Conservation (phyloP, 148 eudicot species). For the Talinum fruticosum region DNA sequence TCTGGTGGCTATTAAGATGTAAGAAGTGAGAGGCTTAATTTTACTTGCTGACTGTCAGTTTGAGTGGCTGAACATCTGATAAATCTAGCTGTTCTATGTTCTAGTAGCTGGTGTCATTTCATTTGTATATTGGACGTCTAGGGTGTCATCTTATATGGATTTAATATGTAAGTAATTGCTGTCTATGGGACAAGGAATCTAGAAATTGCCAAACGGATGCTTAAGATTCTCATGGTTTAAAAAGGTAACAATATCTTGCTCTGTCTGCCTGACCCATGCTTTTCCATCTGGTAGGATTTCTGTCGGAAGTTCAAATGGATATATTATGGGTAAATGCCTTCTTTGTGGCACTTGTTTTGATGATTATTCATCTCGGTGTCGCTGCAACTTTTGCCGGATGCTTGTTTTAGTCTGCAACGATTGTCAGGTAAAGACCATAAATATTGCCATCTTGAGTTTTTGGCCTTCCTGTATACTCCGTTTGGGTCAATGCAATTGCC, state of each 20-base stretch:
- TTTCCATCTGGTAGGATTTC: slow-evolving; percentile 57
- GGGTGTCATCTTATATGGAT: background rate
- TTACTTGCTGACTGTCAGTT: background rate
- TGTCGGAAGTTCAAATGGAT: slow-evolving; percentile 65
- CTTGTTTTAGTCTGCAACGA: slow-evolving; percentile 81
- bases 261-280: slow-evolving; percentile 11
- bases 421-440: slow-evolving; percentile 54
- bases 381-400: slow-evolving; percentile 90
- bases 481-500: too few species aligned
- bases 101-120: background rate
- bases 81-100: background rate
- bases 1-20: background rate
- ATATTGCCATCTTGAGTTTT: background rate
- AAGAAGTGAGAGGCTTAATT: background rate
- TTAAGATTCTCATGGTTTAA: background rate
- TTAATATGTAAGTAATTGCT: background rate
- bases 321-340: slow-evolving; percentile 69
- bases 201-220: background rate
- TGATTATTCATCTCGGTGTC: slow-evolving; percentile 80
- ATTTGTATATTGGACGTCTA: background rate
- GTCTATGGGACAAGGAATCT: background rate
- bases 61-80: background rate
- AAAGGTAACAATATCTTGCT: background rate
- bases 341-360: slow-evolving; percentile 64
- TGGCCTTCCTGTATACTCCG: background rate